Evolutionary conservation across 2,329 filamentous ascomycete genomes (phyloP).

Genomic region (Corynespora cassiicola): DNA sequence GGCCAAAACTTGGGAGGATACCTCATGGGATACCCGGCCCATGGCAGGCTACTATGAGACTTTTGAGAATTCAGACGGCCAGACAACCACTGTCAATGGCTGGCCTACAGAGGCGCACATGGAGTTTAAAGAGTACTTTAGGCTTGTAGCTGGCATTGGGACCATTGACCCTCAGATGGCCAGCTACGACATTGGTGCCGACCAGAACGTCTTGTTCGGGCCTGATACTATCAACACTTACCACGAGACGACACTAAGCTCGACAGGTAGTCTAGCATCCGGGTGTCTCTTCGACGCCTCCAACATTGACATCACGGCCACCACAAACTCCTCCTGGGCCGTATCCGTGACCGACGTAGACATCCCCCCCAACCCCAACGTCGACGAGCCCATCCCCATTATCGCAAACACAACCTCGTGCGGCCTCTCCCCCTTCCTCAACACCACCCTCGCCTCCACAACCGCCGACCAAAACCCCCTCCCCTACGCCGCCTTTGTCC

Average conservation of each 20-base stretch:
- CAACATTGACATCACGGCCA: constrained; percentile 48
- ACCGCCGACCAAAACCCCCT: constrained; percentile 57
- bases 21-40: constrained; percentile 50
- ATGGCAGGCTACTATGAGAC: constrained; percentile 60
- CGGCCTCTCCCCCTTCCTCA: constrained; percentile 67
- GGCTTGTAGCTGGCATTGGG: constrained; percentile 64
- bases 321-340: constrained; percentile 58
- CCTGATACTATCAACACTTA: constrained; percentile 46
- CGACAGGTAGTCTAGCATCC: constrained; percentile 51
- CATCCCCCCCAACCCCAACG: constrained; percentile 28
- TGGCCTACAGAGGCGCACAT: constrained; percentile 69
- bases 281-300: constrained; percentile 62
- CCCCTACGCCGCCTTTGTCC: constrained; percentile 59
- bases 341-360: constrained; percentile 22
- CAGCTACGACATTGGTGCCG: constrained; percentile 61
- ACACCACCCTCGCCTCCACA: constrained; percentile 58
- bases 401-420: constrained; percentile 58
- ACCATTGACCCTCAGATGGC: constrained; percentile 63
- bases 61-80: constrained; percentile 44
- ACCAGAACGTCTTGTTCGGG: constrained; percentile 62
- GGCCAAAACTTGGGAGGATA: constrained; percentile 64
- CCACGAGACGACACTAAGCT: constrained; percentile 37
- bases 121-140: constrained; percentile 60
- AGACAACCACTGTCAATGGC: constrained; percentile 60
- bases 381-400: constrained; percentile 26